Percentiles rank a stretch among this genome's conserved stretches.
Evolutionary conservation across 768 basidiomycete genomes (phyloP).

Genomic region (Exsudoporus frostii): DNA sequence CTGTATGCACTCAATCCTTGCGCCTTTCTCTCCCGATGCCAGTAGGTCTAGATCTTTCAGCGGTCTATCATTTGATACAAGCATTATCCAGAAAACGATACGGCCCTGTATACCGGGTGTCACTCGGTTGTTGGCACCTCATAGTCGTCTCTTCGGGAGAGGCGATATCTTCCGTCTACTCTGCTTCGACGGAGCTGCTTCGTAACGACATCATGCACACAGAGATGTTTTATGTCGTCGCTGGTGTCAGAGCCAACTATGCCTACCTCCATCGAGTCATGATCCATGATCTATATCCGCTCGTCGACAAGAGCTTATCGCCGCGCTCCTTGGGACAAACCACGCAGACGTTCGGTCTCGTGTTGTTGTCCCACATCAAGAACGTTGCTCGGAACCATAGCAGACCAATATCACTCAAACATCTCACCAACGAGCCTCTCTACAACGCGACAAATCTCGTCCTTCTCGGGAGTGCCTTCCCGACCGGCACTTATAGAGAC

Average conservation of each 20-base stretch:
- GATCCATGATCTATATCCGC: slow-evolving; percentile 19
- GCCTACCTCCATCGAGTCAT: slow-evolving; percentile 14
- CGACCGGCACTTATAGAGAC: slow-evolving; percentile 18
- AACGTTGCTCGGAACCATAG: background rate
- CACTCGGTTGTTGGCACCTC: slow-evolving; percentile 17
- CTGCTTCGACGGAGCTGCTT: slow-evolving; percentile 1
- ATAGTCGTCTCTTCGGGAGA: slow-evolving; percentile 15
- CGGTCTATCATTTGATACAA: background rate
- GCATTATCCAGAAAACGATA: slow-evolving; percentile 8
- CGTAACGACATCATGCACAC: slow-evolving; percentile 8
- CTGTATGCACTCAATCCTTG: slow-evolving; percentile 13
- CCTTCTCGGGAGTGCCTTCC: slow-evolving; percentile 21
- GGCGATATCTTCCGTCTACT: slow-evolving; percentile 11
- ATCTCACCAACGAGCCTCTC: slow-evolving; percentile 17
- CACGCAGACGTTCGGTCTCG: slow-evolving; percentile 9
- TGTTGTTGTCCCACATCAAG: slow-evolving; percentile 12
- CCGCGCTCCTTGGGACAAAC: slow-evolving; percentile 10
- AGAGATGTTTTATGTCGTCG: slow-evolving; percentile 12
- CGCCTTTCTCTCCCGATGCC: slow-evolving; percentile 18
- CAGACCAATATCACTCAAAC: slow-evolving; percentile 11
- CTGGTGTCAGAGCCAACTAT: slow-evolving; percentile 8
- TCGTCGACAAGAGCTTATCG: slow-evolving; percentile 20
- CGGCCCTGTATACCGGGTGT: slow-evolving; percentile 15
- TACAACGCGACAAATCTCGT: slow-evolving; percentile 17
- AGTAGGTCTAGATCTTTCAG: slow-evolving; percentile 10